Conservation (phyloP, 2,329 filamentous ascomycete genomes). For the Calonectria pauciramosa region DNA sequence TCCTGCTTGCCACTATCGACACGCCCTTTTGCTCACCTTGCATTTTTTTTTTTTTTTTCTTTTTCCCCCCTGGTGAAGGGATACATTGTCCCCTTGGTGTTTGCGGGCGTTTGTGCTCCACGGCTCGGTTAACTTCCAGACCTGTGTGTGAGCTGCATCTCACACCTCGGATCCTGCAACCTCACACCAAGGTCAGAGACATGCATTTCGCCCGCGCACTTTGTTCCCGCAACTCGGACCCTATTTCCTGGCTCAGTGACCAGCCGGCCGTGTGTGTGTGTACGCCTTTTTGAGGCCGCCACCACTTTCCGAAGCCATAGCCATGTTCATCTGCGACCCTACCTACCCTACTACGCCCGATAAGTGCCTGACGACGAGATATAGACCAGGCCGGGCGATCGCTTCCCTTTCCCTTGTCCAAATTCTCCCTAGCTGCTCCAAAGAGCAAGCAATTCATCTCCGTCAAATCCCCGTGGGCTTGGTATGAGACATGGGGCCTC, state of each 20-base stretch:
- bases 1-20: slow-evolving; percentile 11
- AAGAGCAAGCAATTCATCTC: slow-evolving; percentile 11
- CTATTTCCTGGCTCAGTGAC: background rate
- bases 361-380: slow-evolving; percentile 12
- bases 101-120: slow-evolving; percentile 41
- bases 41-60: slow-evolving; percentile 12
- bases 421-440: background rate
- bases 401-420: slow-evolving; percentile 20
- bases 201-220: background rate
- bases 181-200: slow-evolving; percentile 17
- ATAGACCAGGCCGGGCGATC: slow-evolving; percentile 26
- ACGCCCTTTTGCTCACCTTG: slow-evolving; percentile 12
- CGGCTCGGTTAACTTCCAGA: slow-evolving; percentile 46
- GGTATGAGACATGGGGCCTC: slow-evolving; percentile 7
- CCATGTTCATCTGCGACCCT: background rate
- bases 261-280: background rate
- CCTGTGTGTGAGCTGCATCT: slow-evolving; percentile 38
- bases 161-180: slow-evolving; percentile 24
- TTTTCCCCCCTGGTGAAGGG: slow-evolving; percentile 21
- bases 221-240: background rate
- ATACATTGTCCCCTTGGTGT: slow-evolving; percentile 17
- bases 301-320: background rate
- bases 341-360: slow-evolving; percentile 18
- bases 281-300: background rate
- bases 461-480: slow-evolving; percentile 32